Evolutionary conservation across 768 basidiomycete species (phyloP), one percentile per base, ranked within the genome.

Genomic region (Myochromella boudieri): DNA sequence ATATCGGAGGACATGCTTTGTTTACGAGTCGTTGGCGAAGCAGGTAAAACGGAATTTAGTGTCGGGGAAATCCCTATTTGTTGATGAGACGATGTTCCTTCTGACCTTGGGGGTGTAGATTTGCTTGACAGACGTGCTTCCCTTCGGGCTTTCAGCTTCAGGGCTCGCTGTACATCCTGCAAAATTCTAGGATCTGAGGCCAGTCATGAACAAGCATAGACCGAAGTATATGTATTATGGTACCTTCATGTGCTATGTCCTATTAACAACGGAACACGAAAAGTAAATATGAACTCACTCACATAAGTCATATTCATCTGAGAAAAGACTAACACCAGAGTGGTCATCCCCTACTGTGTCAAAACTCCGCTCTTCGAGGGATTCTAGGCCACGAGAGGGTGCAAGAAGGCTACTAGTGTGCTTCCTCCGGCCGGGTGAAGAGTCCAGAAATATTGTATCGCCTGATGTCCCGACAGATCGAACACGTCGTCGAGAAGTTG

Each of bases 271-370:
- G 48, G 34, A 33, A 14, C 14, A 21, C 11, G 29, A 24, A 42
- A 34, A 32, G 37, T n/a, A 39, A 21, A 15, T 11, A 45, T 21
- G 22, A 8, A 45, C 25, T 32, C 4, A 75, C 85, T 68, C 61
- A 90, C 87, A 78, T 50, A 89, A 69, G 60, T 89, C 84, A 59
- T 87, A 89, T 64, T 90, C 87, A 51, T 90, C 81, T 1, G 85
- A 85, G 64, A 88, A 85, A 25, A 67, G 64, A 44, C 31, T 49
- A 47, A 40, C 52, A 26, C 49, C 43, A 3, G 37, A 20, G 14
- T 42, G 22, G 11, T 57, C 51, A 29, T 49, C 48, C 29, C 49
- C 39, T 22, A 42, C 41, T 10, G 24, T 17, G 33, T 51, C 51
- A 6, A 43, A 38, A 7, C 29, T 37, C 20, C 48, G 51, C 32